Base-by-base conservation (phyloP, 139 green algal genomes). In the Picocystis salinarum region DNA sequence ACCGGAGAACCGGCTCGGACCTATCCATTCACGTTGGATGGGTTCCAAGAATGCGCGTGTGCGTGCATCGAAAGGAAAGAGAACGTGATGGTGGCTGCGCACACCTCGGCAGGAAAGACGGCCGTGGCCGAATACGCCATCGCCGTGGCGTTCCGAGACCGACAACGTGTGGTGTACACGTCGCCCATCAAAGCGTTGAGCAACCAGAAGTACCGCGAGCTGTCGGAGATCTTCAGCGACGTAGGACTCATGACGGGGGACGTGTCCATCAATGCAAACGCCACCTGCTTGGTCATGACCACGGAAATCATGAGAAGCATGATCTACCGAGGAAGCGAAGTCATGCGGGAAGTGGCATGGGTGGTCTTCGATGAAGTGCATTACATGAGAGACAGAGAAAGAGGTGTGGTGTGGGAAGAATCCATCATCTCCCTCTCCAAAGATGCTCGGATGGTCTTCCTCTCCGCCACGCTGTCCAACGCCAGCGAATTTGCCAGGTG, bases 371-470 rank as follows among this genome's bases (percentile, higher is more conserved):
- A 99, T 45, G 89, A 99, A 66, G 74, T 98, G 22, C 83, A 94
- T 64, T 94, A 94, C 71, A 83, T 94, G 81, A 23, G 39, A 24
- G 88, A 99, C 68, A 54, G 67, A 1, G 89, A 99, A 70, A 69
- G 89, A 6, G 89, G 89, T 2, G 89, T 99, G 47, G 88, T 99
- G 34, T 99, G 89, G 89, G 89, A 99, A 68, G 89, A 99, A 64
- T 81, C 73, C 33, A 94, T 99, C 61, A 93, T 95, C 41, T 82
- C 94, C 37, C 53, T 93, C 49, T 71, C 83, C 30, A 56, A 69
- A 20, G 61, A 59, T n/a, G 62, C 59, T 17, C 68, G 64, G 23
- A 80, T 86, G 64, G 73, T 92, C 4, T 95, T 98, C 54, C 72
- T 95, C 37, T 93, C 79, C 2, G 89, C 89, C 26, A 96, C 89